These are phyloP conservation scores for Penicillium sp. DNA, from an alignment of 2,329 filamentous ascomycete species.

Conservation along the genomic window DNA sequence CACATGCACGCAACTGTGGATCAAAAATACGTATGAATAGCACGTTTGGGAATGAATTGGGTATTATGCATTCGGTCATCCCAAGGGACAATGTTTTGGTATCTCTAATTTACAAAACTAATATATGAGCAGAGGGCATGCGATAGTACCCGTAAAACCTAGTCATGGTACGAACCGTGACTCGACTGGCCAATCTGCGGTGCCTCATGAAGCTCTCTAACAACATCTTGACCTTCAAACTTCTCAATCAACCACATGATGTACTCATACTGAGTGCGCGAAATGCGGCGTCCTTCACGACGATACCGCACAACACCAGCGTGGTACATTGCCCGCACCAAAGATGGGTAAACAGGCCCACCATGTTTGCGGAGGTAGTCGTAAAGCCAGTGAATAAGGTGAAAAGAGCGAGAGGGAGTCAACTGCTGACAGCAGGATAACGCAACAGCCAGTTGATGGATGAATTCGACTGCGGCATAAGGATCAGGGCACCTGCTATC, in stretches of 20 bases:
- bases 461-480: conserved; percentile 41
- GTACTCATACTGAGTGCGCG: conserved; percentile 40
- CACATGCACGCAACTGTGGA: background rate
- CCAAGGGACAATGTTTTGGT: conserved; percentile 2
- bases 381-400: conserved; percentile 51
- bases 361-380: conserved; percentile 43
- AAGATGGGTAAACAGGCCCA: conserved; percentile 43
- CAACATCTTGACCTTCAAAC: conserved; percentile 46
- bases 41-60: too few species aligned
- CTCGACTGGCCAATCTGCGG: conserved; percentile 16
- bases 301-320: conserved; percentile 50
- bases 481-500: conserved; percentile 31
- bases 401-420: conserved; percentile 43
- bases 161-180: background rate
- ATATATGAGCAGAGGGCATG: background rate
- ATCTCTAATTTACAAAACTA: conserved; percentile 8
- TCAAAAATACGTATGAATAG: background rate
- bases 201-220: conserved; percentile 27
- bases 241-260: conserved; percentile 45
- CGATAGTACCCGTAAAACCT: background rate
- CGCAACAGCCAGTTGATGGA: conserved; percentile 48
- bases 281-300: conserved; percentile 36
- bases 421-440: conserved; percentile 42
- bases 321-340: conserved; percentile 53
- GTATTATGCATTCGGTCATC: background rate